Conservation (phyloP, 1,139 yeast species). For the Saccharomyces hybrid region DNA sequence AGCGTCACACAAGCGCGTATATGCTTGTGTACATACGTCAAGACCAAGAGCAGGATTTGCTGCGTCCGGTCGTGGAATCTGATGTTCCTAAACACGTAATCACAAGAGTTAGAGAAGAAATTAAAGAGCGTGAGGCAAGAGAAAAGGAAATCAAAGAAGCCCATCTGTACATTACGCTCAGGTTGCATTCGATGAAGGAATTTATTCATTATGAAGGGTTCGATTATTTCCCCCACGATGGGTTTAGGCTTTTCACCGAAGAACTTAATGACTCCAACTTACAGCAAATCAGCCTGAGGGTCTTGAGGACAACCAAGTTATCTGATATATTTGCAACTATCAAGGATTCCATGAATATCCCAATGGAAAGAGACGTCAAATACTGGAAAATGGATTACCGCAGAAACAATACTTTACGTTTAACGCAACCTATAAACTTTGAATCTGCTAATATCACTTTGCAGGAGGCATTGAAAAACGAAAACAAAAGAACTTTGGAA, state of each 20-base stretch:
- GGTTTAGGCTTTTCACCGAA: conserved; percentile 40
- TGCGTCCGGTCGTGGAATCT: conserved; percentile 50
- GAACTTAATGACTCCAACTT: conserved; percentile 42
- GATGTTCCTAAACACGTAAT: conserved; percentile 69
- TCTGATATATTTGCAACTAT: conserved; percentile 45
- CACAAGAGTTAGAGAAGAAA: conserved; percentile 54
- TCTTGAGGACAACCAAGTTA: conserved; percentile 53
- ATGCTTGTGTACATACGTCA: conserved; percentile 91
- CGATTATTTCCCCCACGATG: conserved; percentile 63
- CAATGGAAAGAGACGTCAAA: conserved; percentile 38
- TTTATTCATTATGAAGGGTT: conserved; percentile 62
- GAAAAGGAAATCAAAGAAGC: conserved; percentile 71
- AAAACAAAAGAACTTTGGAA: conserved; percentile 1
- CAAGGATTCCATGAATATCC: conserved; percentile 40
- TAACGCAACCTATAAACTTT: conserved; percentile 46
- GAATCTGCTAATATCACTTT: conserved; percentile 34
- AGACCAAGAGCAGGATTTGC: conserved; percentile 47
- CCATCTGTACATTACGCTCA: conserved; percentile 59
- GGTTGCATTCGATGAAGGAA: conserved; percentile 45
- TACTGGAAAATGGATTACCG: conserved; percentile 64
- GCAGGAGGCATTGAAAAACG: conserved; percentile 40
- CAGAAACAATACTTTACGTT: conserved; percentile 66
- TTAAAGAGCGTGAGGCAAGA: conserved; percentile 46
- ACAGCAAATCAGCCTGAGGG: conserved; percentile 46
- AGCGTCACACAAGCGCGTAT: conserved; percentile 89